Evolutionary conservation across 495 filamentous ascomycete species (phyloP), one percentile per base, ranked within the genome.

Genomic region (Lepidopterella palustris): DNA sequence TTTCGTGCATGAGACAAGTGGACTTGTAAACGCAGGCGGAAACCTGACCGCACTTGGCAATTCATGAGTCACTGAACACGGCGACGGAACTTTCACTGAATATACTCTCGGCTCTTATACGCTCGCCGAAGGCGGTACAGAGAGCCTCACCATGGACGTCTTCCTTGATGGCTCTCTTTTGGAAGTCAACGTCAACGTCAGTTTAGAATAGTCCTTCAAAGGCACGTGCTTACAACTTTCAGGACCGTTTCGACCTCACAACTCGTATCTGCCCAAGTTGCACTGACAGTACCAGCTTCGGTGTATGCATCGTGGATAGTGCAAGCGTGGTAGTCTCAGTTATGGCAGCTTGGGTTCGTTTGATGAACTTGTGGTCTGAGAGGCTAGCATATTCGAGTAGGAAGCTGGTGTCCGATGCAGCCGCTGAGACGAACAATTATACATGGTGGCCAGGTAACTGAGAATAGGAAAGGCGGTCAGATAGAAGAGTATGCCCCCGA

Each of bases 101-200:
- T 70, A 64, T 25, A 76, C 73, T 0, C 68, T 78, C 26, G 76
- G 72, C 45, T 71, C 72, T 2, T 74, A 74, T 60, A 70, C 61
- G 10, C 47, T 65, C 15, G 61, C 40, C 4, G 53, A 39, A 25
- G 35, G 29, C 11, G 58, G 51, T 3, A 58, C 50, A 3, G 72
- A 74, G 50, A 39, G 60, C 25, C 62, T 74, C 31, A 61, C 39
- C 3, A 69, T 72, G 68, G 55, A 65, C 49, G 52, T 74, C 51
- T 73, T 70, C 62, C 35, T 73, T 11, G 71, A 74, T 49, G 71
- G 72, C 21, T 71, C 68, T 2, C 51, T 73, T 24, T 25, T 73
- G 21, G 72, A 74, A 53, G 62, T 74, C 13, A 69, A 69, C 49
- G 61, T 71, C 39, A 74, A 74, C 57, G 64, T 60, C 32, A 66